A percentile compares a stretch with the other conserved stretches of the same genome.
phyloP scores from a whole-genome alignment of 139 green algal species.

The Spirogloea muscicola region DNA sequence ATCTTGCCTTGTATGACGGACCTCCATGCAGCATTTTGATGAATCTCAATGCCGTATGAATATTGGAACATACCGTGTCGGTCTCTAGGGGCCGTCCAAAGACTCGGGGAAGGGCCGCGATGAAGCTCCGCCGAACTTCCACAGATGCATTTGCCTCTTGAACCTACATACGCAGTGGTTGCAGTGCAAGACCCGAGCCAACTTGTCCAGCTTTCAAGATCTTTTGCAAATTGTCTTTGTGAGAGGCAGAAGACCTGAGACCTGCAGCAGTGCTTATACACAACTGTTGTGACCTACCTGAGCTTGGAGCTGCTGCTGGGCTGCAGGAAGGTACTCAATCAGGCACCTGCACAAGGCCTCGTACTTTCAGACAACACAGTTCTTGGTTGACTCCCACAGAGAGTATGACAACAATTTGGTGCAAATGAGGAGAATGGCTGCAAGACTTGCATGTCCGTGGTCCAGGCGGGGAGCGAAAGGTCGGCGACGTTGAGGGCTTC shows the following conservation, averaged over 20 bases:
- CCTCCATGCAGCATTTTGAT: no score
- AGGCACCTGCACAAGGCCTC: constrained; percentile 8
- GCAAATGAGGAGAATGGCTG: no score
- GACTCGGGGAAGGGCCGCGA: not conserved
- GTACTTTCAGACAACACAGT: no score
- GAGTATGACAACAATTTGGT: no score
- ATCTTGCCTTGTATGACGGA: no score
- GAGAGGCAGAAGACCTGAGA: not conserved
- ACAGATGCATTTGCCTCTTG: not conserved
- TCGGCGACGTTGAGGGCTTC: no score
- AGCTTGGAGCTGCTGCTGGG: constrained; percentile 1
- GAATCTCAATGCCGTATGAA: no score
- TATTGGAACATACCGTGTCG: constrained; percentile 16
- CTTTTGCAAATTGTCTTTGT: not conserved
- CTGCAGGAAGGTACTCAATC: not conserved
- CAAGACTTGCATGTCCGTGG: no score
- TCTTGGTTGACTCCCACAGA: no score
- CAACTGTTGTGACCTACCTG: not conserved
- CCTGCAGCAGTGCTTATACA: not conserved
- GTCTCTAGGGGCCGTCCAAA: constrained; percentile 27
- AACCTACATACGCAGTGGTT: constrained; percentile 1
- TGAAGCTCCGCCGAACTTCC: constrained; percentile 3
- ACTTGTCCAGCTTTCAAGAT: not conserved
- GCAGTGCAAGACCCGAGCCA: not conserved
- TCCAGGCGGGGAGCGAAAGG: no score